A percentile compares a stretch with the other conserved stretches of the same genome.
phyloP scores from a whole-genome alignment of 2,329 filamentous ascomycete species.

The Epichloe glyceriae region DNA sequence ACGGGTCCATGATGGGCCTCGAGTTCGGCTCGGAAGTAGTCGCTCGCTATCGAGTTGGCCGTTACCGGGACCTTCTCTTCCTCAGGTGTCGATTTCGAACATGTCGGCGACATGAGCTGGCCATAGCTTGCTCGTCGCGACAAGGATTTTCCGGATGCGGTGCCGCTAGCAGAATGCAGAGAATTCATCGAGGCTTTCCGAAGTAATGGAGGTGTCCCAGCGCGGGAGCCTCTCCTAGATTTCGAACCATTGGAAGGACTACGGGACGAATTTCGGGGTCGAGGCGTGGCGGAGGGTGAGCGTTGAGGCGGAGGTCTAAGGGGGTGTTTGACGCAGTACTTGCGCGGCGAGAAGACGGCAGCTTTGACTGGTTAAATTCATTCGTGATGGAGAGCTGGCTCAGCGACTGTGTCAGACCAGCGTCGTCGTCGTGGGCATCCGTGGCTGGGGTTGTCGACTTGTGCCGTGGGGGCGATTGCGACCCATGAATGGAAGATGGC shows the following conservation, averaged over 20 bases:
- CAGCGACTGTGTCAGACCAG: slow-evolving; percentile 28
- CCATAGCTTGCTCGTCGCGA: slow-evolving; percentile 37
- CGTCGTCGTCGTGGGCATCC: slow-evolving; percentile 10
- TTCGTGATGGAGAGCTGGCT: slow-evolving; percentile 30
- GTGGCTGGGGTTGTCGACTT: not conserved
- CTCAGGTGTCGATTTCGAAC: slow-evolving; percentile 14
- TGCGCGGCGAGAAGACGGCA: slow-evolving; percentile 5
- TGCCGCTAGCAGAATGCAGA: slow-evolving; percentile 35
- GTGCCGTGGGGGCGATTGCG: slow-evolving; percentile 1
- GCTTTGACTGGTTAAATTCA: slow-evolving; percentile 15
- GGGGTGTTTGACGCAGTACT: slow-evolving; percentile 19
- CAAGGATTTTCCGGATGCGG: slow-evolving; percentile 22
- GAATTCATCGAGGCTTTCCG: slow-evolving; percentile 47
- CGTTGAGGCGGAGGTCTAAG: slow-evolving; percentile 24
- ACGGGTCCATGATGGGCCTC: slow-evolving; percentile 41
- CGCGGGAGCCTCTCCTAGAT: slow-evolving; percentile 33
- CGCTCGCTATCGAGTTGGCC: slow-evolving; percentile 45
- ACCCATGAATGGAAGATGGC: slow-evolving; percentile 1
- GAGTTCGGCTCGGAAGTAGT: slow-evolving; percentile 59
- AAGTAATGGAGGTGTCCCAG: slow-evolving; percentile 36
- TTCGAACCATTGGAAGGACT: slow-evolving; percentile 29
- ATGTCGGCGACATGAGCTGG: slow-evolving; percentile 26
- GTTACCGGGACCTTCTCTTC: slow-evolving; percentile 29
- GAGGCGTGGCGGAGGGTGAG: slow-evolving; percentile 26
- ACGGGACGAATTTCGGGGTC: slow-evolving; percentile 24